A percentile compares a stretch with the other conserved stretches of the same genome.
Evolutionary conservation across 163 green algal species (phyloP).

Genomic region (Scenedesmus sp.): DNA sequence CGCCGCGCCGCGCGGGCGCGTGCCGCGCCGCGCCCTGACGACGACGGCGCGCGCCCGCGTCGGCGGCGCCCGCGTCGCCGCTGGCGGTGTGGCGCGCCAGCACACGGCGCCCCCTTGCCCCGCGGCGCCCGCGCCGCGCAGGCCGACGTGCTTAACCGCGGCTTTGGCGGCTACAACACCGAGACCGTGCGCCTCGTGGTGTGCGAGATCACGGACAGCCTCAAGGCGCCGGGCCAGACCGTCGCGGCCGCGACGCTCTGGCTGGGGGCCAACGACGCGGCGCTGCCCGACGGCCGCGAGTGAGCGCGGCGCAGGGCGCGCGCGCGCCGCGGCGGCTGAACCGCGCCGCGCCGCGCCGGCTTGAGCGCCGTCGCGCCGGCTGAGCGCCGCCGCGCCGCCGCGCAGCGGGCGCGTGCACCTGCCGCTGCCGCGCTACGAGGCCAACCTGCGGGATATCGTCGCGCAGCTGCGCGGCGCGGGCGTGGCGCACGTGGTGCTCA

Average conservation of each 20-base stretch:
- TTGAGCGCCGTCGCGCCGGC: background rate
- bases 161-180: conserved; percentile 85
- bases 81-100: too few species aligned
- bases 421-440: conserved; percentile 65
- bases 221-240: conserved; percentile 65
- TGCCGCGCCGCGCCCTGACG: too few species aligned
- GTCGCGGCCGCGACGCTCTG: conserved; percentile 9
- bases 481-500: conserved; percentile 15
- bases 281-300: conserved; percentile 60
- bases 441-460: conserved; percentile 76
- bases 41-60: too few species aligned
- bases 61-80: too few species aligned
- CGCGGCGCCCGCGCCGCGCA: too few species aligned
- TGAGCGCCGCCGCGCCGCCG: background rate
- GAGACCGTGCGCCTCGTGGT: conserved; percentile 63
- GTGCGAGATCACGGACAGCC: conserved; percentile 55
- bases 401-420: conserved; percentile 69
- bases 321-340: background rate
- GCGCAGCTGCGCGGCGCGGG: conserved; percentile 33
- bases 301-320: background rate
- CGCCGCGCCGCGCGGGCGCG: too few species aligned
- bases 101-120: too few species aligned
- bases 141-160: conserved; percentile 69
- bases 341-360: background rate
- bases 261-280: conserved; percentile 84